Percentiles rank a stretch among this genome's conserved stretches.
Conservation (phyloP, 2,329 filamentous ascomycete species). For the Pseudogymnoascus sp. region DNA sequence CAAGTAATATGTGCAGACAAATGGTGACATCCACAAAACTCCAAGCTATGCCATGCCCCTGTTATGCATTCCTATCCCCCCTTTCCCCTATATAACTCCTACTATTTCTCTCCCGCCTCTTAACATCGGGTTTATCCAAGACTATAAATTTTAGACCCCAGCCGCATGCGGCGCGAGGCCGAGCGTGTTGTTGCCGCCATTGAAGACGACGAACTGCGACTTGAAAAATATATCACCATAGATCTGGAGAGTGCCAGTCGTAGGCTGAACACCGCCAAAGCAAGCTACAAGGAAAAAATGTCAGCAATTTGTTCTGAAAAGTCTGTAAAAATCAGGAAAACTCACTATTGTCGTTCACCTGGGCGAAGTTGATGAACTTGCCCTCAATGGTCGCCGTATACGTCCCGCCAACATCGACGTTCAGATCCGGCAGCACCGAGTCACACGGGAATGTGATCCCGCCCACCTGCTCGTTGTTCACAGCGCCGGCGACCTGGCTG, state of each 20-base stretch:
- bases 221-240: slow-evolving; percentile 57
- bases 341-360: slow-evolving; percentile 45
- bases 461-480: slow-evolving; percentile 29
- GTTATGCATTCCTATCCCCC: neutral
- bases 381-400: slow-evolving; percentile 40
- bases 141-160: neutral
- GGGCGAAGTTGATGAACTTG: slow-evolving; percentile 44
- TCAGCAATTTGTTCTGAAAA: slow-evolving; percentile 5
- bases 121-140: neutral
- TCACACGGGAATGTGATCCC: slow-evolving; percentile 34
- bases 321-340: slow-evolving; percentile 17
- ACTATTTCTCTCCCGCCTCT: neutral
- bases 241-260: slow-evolving; percentile 50
- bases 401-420: slow-evolving; percentile 31
- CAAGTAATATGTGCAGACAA: slow-evolving; percentile 3
- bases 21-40: neutral
- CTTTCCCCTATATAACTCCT: neutral
- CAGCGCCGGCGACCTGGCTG: slow-evolving; percentile 30
- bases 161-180: slow-evolving; percentile 39
- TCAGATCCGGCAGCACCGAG: slow-evolving; percentile 30
- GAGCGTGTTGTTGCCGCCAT: slow-evolving; percentile 47
- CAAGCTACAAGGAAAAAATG: slow-evolving; percentile 38
- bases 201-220: slow-evolving; percentile 52
- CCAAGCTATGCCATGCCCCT: neutral
- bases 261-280: slow-evolving; percentile 61